phyloP scores from a whole-genome alignment of 495 filamentous ascomycete genomes.

The Opeltia flavorubescens region DNA sequence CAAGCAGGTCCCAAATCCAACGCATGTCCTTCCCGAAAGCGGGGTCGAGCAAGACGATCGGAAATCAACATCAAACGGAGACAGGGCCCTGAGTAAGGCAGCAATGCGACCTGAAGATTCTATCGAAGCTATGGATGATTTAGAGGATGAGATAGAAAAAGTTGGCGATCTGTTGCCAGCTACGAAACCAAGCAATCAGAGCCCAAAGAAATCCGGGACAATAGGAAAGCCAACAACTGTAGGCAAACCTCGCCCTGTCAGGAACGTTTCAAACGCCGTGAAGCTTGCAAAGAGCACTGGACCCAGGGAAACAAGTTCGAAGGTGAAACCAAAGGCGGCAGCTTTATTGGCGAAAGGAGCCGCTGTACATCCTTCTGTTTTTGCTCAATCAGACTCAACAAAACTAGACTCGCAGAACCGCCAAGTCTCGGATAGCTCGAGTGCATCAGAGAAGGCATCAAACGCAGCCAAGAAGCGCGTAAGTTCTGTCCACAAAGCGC shows the following conservation, averaged over 20 bases:
- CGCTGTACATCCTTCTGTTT: not conserved
- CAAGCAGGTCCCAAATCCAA: too few relatives aligned
- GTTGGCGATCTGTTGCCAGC: constrained; percentile 24
- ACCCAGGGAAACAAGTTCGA: not conserved
- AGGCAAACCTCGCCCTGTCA: not conserved
- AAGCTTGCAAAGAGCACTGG: not conserved
- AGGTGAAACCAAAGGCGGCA: not conserved
- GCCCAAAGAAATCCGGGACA: constrained; percentile 1
- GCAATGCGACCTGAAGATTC: constrained; percentile 48
- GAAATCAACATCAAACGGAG: not conserved
- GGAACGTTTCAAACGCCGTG: too few relatives aligned
- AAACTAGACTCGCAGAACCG: not conserved
- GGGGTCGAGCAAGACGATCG: too few relatives aligned
- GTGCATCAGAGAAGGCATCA: not conserved
- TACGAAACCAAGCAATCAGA: not conserved
- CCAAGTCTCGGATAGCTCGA: not conserved
- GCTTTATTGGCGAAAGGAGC: not conserved
- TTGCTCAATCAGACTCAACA: not conserved
- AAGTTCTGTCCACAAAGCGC: constrained; percentile 24
- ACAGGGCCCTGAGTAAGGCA: not conserved
- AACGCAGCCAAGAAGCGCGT: constrained; percentile 15
- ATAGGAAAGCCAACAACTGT: not conserved
- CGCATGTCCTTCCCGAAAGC: too few relatives aligned
- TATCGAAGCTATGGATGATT: constrained; percentile 50
- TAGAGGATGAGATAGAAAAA: constrained; percentile 53